Evolutionary conservation across 257 asterid genomes (phyloP).

Genomic region (Voacanga thouarsii): DNA sequence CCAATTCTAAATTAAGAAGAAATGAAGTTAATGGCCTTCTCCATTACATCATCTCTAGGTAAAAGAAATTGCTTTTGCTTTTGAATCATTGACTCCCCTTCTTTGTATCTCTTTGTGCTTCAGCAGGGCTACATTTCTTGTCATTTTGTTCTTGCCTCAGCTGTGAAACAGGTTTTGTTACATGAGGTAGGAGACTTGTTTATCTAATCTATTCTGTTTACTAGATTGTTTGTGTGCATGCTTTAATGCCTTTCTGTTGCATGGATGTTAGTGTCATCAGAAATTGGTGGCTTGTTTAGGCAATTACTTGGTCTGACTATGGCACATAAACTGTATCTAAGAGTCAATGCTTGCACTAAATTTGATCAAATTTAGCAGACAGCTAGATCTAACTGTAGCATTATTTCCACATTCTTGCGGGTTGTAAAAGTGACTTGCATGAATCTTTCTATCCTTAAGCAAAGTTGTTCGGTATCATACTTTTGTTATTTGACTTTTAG

Average conservation of each 20-base stretch:
- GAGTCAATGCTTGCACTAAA: background rate
- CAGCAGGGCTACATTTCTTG: constrained; percentile 62
- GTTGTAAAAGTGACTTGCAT: background rate
- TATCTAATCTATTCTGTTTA: background rate
- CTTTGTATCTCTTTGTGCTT: constrained; percentile 20
- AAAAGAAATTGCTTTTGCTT: background rate
- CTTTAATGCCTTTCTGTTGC: background rate
- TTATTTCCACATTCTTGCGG: background rate
- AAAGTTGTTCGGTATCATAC: background rate
- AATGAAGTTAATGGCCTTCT: constrained; percentile 5
- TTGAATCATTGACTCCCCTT: background rate
- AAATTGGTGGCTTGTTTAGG: background rate
- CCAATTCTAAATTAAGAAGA: constrained; percentile 11
- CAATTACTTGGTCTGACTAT: background rate
- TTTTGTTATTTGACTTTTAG: background rate
- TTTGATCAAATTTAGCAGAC: background rate
- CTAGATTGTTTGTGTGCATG: background rate
- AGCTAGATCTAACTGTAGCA: background rate
- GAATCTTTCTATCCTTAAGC: background rate
- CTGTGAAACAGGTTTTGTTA: constrained; percentile 79
- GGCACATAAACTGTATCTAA: background rate
- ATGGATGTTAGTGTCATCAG: background rate
- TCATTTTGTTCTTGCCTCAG: constrained; percentile 62
- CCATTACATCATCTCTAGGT: background rate
- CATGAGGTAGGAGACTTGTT: constrained; percentile 61